Conservation (phyloP, 2,329 filamentous ascomycete species). For the Escovopsis sp. region DNA sequence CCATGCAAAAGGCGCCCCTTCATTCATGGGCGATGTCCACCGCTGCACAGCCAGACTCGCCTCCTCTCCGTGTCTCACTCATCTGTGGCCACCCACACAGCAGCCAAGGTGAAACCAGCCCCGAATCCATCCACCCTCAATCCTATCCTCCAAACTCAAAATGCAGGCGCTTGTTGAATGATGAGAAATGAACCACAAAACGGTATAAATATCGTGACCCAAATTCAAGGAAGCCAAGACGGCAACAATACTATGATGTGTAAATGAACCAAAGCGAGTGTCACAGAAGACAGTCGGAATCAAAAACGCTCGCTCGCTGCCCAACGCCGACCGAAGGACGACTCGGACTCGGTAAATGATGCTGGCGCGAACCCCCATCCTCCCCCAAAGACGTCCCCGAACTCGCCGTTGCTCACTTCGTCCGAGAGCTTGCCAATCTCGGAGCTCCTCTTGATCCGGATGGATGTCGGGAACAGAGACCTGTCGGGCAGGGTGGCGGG, state of each 20-base stretch:
- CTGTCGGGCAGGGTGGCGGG: constrained; percentile 9
- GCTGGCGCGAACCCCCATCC: constrained; percentile 27
- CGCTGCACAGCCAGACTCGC: too few species aligned
- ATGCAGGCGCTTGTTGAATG: too few species aligned
- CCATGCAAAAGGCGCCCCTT: too few species aligned
- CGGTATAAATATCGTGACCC: too few species aligned
- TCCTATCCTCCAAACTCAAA: too few species aligned
- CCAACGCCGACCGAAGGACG: constrained; percentile 36
- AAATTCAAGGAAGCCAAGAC: not conserved
- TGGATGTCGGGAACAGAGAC: constrained; percentile 19
- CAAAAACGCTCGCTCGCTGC: constrained; percentile 33
- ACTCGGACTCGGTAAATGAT: constrained; percentile 30
- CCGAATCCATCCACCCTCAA: too few species aligned
- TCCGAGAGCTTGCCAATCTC: constrained; percentile 16
- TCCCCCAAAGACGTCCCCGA: constrained; percentile 24
- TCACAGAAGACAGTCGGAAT: not conserved
- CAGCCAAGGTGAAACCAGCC: too few species aligned
- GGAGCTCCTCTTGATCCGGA: constrained; percentile 19
- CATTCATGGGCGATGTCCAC: too few species aligned
- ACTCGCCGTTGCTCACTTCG: constrained; percentile 18
- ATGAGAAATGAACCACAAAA: too few species aligned
- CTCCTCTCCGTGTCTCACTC: too few species aligned
- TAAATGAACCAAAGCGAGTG: not conserved
- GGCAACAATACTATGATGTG: not conserved
- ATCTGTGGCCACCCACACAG: too few species aligned